phyloP scores from a whole-genome alignment of 176 grass and related monocot genomes.

The Lolium perenne region DNA sequence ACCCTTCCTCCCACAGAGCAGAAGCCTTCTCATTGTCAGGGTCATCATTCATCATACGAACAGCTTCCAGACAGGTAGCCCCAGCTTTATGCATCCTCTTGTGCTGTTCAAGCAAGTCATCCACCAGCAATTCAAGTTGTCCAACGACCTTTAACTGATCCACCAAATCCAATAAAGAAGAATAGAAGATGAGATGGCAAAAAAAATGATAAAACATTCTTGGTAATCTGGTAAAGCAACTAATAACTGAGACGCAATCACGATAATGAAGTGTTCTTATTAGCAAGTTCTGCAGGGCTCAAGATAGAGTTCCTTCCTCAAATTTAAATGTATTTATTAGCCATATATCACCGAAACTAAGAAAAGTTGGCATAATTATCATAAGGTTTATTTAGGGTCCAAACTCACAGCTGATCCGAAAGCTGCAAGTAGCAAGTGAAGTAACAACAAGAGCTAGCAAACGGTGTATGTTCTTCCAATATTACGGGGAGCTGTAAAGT shows the following conservation, averaged over 20 bases:
- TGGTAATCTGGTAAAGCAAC: not conserved
- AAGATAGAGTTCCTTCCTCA: not conserved
- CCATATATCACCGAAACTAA: not conserved
- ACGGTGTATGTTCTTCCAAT: not conserved
- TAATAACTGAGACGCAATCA: conserved; percentile 7
- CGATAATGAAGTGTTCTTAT: not conserved
- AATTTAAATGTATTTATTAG: not conserved
- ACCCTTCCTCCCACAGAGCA: conserved; percentile 15
- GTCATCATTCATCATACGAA: not conserved
- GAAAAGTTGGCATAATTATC: not conserved
- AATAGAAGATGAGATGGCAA: not conserved
- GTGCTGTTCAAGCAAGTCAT: not conserved
- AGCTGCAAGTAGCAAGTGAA: not conserved
- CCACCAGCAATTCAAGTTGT: not conserved
- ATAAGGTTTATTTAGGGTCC: not conserved
- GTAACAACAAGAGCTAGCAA: not conserved
- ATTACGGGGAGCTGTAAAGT: not conserved
- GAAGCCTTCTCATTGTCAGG: not conserved
- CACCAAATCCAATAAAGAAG: not conserved
- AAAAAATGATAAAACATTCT: not conserved
- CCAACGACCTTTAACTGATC: not conserved
- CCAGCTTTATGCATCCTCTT: not conserved
- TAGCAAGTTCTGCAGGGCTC: not conserved
- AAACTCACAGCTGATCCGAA: not conserved
- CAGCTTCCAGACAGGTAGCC: not conserved